Evolutionary conservation across 106 monocot species (phyloP).

Genomic region (Iris macrosiphon): DNA sequence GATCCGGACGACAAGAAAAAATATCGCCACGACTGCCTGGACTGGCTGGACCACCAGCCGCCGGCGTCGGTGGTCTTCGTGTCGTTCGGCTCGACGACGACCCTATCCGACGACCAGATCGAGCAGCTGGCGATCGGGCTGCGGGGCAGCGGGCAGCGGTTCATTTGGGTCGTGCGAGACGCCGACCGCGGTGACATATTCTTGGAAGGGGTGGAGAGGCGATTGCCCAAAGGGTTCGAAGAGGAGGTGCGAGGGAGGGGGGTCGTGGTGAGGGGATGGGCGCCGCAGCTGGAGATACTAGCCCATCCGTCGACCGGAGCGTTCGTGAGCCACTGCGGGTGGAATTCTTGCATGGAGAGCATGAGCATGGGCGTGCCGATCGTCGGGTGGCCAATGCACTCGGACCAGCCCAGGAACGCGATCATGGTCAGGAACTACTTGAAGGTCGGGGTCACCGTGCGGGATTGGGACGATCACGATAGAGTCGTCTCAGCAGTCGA

Average conservation of each 20-base stretch:
- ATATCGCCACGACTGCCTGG: slow-evolving; percentile 22
- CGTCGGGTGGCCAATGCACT: slow-evolving; percentile 11
- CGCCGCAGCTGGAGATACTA: slow-evolving; percentile 15
- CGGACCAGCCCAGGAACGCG: too few species aligned
- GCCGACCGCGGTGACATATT: background rate
- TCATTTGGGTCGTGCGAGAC: too few species aligned
- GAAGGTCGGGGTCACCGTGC: too few species aligned
- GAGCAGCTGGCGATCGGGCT: slow-evolving; percentile 29
- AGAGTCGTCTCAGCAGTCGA: too few species aligned
- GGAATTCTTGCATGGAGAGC: slow-evolving; percentile 9
- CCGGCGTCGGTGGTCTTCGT: too few species aligned
- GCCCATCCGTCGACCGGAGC: slow-evolving; percentile 14
- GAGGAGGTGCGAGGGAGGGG: slow-evolving; percentile 4
- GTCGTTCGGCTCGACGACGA: slow-evolving; percentile 27
- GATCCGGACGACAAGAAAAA: slow-evolving; percentile 1
- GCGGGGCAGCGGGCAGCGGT: slow-evolving; percentile 21
- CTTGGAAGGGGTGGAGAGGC: background rate
- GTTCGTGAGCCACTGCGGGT: slow-evolving; percentile 7
- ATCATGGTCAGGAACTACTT: too few species aligned
- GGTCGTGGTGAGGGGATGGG: slow-evolving; percentile 9
- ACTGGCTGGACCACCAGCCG: slow-evolving; percentile 36
- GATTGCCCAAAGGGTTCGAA: background rate
- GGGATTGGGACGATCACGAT: too few species aligned
- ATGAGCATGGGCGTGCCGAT: slow-evolving; percentile 8
- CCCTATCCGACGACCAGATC: slow-evolving; percentile 17